Base-by-base conservation (phyloP, 1,139 yeast genomes). In the Insectozyma bohioensis region DNA sequence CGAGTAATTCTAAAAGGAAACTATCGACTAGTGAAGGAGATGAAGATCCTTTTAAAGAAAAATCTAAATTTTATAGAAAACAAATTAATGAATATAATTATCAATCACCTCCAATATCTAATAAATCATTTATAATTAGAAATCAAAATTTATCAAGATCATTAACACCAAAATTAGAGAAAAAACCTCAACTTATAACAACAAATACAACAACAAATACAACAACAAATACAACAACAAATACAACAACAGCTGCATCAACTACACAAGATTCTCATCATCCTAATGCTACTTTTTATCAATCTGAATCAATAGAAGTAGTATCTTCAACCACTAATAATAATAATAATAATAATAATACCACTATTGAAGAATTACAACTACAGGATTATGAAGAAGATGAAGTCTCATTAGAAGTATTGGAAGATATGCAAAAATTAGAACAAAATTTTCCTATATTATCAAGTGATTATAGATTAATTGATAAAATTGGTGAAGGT, bases 401-500 rank as follows among this genome's bases (percentile, higher is more conserved):
- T 36, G 73, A 65, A 27, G 65, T 75, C 0, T 50, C 78, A 0
- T 53, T 69, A 6, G 80, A 75, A 36, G 75, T 81, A 2, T 62
- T 74, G 28, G 80, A 76, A 40, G 96, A 88, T 52, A 80, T 87
- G 71, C 67, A 66, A 29, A 66, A 68, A 36, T 67, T 90, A 20
- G 80, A 77, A 42, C 68, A 64, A 27, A 69, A 81, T 21, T 87
- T 90, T 51, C 81, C 81, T 3, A 72, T 72, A 1, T 64, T 90
- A 28, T 61, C 77, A 1, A 61, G 66, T 18, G 72, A 77, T 31
- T 90, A 84, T 51, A 67, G 79, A 25, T 63, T 92, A 15, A 61
- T 85, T 21, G 94, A 86, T 48, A 85, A 90, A 53, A 85, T 90
- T 44, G 99, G 98, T 9, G 97, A 90, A 55, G 97, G 97, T 16